A percentile compares a stretch with the other conserved stretches of the same genome.
phyloP scores from a whole-genome alignment of 768 basidiomycete species.

The Lactifluus subvellereus region DNA sequence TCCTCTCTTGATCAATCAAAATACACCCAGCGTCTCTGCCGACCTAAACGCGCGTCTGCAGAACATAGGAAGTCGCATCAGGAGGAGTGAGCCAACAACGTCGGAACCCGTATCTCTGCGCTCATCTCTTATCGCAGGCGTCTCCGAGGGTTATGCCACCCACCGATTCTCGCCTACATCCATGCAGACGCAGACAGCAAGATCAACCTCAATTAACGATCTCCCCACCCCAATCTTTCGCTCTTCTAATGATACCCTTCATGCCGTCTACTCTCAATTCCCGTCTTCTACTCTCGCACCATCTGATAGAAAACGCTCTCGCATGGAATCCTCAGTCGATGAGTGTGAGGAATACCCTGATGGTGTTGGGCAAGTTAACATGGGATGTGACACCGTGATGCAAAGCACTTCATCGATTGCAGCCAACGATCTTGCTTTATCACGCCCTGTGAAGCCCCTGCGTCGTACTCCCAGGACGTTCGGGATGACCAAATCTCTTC shows the following conservation, averaged over 20 bases:
- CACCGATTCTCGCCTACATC: slow-evolving; percentile 21
- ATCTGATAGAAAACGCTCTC: slow-evolving; percentile 37
- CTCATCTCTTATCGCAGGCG: slow-evolving; percentile 39
- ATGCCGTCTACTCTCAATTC: slow-evolving; percentile 40
- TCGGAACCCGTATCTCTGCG: slow-evolving; percentile 21
- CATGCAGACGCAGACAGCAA: not conserved
- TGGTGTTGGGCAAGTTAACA: slow-evolving; percentile 7
- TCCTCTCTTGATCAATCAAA: not conserved
- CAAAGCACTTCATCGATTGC: slow-evolving; percentile 13
- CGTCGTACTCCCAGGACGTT: slow-evolving; percentile 27
- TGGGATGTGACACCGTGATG: not conserved
- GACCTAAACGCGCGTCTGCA: slow-evolving; percentile 52
- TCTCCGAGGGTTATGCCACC: slow-evolving; percentile 52
- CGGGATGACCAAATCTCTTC: slow-evolving; percentile 22
- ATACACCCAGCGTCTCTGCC: slow-evolving; percentile 35
- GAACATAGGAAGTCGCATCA: slow-evolving; percentile 50
- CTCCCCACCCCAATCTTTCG: slow-evolving; percentile 37
- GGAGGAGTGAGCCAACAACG: slow-evolving; percentile 47
- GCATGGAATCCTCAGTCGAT: slow-evolving; percentile 19
- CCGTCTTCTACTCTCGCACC: slow-evolving; percentile 27
- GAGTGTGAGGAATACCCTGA: slow-evolving; percentile 15
- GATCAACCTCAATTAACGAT: slow-evolving; percentile 15
- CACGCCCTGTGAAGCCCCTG: slow-evolving; percentile 36
- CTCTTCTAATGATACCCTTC: slow-evolving; percentile 52
- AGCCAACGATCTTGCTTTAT: slow-evolving; percentile 23